Base-by-base conservation (phyloP, 2,329 filamentous ascomycete genomes). In the Cladosporium sp. region DNA sequence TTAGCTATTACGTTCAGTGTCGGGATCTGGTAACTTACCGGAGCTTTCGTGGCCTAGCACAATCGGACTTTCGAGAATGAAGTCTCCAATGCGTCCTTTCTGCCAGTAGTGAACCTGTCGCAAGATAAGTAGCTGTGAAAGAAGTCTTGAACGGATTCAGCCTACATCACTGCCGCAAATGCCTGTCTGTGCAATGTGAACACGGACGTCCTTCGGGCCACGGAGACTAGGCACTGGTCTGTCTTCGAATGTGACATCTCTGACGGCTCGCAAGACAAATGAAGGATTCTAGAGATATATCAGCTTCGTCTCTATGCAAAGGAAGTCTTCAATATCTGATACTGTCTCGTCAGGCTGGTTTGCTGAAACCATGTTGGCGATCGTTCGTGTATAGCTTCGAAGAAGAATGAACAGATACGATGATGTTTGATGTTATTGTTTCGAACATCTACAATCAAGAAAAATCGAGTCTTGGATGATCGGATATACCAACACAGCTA, bases 31-130 rank as follows among this genome's bases (percentile, higher is more conserved):
- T 24, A 2, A 12, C 38, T 4, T 67, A 55, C 71, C 72, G 11
- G 73, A 67, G n/a, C 69, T 69, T 61, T 76, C 74, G 32, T 75
- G 74, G 7, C 74, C 74, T 3, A 75, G 70, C 28, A 75, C 67
- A 15, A 75, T 72, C 26, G 73, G 73, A 18, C 63, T 68, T 3
- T 70, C 61, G 55, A 81, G 77, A 44, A 81, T 67, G 68, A 79
- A 80, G 69, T 76, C 72, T 4, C 79, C 79, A 67, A 81, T 81
- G 61, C 76, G 74, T 12, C 79, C 79, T 47, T 80, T 72, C 15
- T 77, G 74, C 79, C 79, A 81, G 76, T 80, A 81, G 71, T 81
- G 79, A 12, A 72, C 68, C 26, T 72, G 65, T 14, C 7, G 15
- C 1, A 12, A 2, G 2, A 2, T 89, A 85, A 86, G 32, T 2